Evolutionary conservation across 2,329 filamentous ascomycete species (phyloP).

Genomic region (Rutstroemia sp.): DNA sequence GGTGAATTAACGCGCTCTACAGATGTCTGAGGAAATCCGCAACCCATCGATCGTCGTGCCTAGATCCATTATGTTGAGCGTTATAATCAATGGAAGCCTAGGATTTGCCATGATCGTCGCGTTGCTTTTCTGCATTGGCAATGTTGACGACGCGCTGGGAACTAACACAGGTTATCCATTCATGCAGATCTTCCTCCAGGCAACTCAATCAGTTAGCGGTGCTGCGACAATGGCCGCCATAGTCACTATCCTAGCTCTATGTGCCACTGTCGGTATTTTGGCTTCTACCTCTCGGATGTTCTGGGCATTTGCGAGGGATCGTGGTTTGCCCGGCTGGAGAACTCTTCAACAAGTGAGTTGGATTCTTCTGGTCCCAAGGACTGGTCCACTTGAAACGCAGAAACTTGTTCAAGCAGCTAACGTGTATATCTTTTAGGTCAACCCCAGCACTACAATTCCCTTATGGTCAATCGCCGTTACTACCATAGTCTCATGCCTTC

Average conservation of each 20-base stretch:
- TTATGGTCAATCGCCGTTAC: conserved; percentile 4
- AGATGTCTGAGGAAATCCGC: conserved; percentile 12
- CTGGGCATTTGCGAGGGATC: conserved; percentile 39
- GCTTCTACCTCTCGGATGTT: conserved; percentile 32
- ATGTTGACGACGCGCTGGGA: conserved; percentile 31
- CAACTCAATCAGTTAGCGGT: conserved; percentile 36
- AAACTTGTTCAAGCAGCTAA: neutral
- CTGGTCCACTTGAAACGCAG: too few relatives aligned
- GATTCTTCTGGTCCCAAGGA: too few relatives aligned
- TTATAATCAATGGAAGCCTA: conserved; percentile 39
- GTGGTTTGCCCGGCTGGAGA: conserved; percentile 33
- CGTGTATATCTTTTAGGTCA: neutral
- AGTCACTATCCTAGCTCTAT: conserved; percentile 33
- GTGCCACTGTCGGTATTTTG: conserved; percentile 31
- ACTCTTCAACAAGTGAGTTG: conserved; percentile 30
- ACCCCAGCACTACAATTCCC: neutral
- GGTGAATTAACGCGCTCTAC: neutral
- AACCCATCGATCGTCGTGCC: conserved; percentile 6
- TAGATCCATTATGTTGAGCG: conserved; percentile 35
- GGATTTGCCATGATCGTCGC: conserved; percentile 35
- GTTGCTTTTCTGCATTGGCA: conserved; percentile 31
- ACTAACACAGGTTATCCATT: conserved; percentile 36
- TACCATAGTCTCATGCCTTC: conserved; percentile 1
- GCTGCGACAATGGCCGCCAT: conserved; percentile 41
- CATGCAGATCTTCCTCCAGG: conserved; percentile 44